phyloP scores from a whole-genome alignment of 345 rosid species.

The Toxicodendron radicans region DNA sequence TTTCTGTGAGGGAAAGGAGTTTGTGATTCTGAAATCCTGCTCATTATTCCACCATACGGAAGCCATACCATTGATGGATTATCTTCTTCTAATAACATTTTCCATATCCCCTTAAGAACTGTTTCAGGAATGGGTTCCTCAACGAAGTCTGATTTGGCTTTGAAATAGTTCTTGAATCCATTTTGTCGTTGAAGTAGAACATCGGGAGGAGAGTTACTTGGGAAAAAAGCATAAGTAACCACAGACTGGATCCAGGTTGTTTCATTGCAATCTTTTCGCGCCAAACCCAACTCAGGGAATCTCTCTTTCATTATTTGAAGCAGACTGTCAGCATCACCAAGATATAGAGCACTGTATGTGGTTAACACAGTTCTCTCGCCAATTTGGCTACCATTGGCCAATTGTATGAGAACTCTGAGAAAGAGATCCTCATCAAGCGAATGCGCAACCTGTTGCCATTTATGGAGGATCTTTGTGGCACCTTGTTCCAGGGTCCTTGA shows the following conservation, averaged over 20 bases:
- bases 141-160: conserved; percentile 8
- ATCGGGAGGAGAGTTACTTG: not conserved
- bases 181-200: conserved; percentile 4
- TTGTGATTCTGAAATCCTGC: conserved; percentile 7
- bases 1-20: conserved; percentile 1
- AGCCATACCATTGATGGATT: not conserved
- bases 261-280: not conserved
- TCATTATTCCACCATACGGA: conserved; percentile 1
- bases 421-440: not conserved
- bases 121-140: not conserved
- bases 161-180: not conserved
- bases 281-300: conserved; percentile 4
- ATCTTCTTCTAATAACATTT: not conserved
- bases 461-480: not conserved
- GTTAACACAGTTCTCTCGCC: not conserved
- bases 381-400: not conserved
- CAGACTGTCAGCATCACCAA: not conserved
- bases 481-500: conserved; percentile 2
- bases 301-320: not conserved
- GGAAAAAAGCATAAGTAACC: not conserved
- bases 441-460: conserved; percentile 4
- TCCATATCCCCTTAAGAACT: conserved; percentile 1
- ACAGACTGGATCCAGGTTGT: conserved; percentile 4
- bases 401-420: not conserved
- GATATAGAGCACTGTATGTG: not conserved